These are phyloP conservation scores for Senna siamea DNA, from an alignment of 306 rosid genomes.

Conservation along the genomic window DNA sequence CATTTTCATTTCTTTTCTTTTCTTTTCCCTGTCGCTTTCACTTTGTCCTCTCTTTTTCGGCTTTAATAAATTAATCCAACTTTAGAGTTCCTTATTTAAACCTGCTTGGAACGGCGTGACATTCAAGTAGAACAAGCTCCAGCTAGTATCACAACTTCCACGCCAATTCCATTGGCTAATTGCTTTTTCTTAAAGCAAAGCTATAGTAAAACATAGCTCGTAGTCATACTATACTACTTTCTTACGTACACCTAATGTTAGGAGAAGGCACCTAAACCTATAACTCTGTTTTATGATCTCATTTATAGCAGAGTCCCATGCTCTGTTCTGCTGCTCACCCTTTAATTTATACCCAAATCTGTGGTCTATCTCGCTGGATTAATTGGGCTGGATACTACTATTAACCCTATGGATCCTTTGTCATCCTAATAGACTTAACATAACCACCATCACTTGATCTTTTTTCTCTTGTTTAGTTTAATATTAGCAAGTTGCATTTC, in stretches of 20 bases:
- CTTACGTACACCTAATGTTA: neutral
- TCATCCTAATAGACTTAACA: neutral
- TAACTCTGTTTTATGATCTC: neutral
- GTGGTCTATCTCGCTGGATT: neutral
- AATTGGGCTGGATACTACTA: neutral
- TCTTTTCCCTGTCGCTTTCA: neutral
- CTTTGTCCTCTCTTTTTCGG: slow-evolving; percentile 26
- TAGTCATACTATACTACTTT: neutral
- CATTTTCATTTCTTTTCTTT: neutral
- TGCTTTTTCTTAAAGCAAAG: neutral
- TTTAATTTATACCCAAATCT: slow-evolving; percentile 15
- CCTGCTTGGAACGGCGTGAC: slow-evolving; percentile 11
- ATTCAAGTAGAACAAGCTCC: slow-evolving; percentile 1
- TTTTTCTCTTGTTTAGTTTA: too few species aligned
- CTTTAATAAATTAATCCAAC: slow-evolving; percentile 12
- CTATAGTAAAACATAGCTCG: neutral
- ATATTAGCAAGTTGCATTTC: neutral
- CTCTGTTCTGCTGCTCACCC: neutral
- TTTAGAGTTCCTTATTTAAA: neutral
- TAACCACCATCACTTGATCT: neutral
- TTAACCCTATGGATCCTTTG: neutral
- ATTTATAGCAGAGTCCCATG: neutral
- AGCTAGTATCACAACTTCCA: neutral
- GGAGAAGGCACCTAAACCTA: neutral
- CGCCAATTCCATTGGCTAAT: neutral